These are phyloP conservation scores for Phyllosticta citriasiana DNA, from an alignment of 2,329 filamentous ascomycete species.

Conservation along the genomic window DNA sequence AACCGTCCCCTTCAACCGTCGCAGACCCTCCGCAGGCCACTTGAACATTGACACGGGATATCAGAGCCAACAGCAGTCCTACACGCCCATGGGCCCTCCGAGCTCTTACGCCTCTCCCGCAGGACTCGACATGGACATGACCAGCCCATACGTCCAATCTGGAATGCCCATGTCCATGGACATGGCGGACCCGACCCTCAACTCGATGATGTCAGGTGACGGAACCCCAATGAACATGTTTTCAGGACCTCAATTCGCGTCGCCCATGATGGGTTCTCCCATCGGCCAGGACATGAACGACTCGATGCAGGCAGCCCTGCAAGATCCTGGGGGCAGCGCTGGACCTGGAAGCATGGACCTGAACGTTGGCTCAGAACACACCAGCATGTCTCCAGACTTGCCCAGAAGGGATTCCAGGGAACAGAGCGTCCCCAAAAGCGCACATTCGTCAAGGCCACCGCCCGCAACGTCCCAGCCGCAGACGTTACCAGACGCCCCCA, in stretches of 20 bases:
- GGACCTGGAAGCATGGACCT: conserved; percentile 4
- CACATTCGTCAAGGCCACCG: not conserved
- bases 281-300: conserved; percentile 26
- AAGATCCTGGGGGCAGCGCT: conserved; percentile 15
- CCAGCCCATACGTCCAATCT: conserved; percentile 30
- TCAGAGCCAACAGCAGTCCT: conserved; percentile 23
- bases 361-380: conserved; percentile 1
- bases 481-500: not conserved
- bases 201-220: conserved; percentile 24
- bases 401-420: conserved; percentile 4
- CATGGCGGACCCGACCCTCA: conserved; percentile 27
- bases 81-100: conserved; percentile 27
- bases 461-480: not conserved
- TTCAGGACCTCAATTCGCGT: conserved; percentile 27
- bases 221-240: conserved; percentile 30
- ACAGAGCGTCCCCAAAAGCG: conserved; percentile 5
- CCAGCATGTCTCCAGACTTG: conserved; percentile 1
- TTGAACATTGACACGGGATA: conserved; percentile 34
- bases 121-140: conserved; percentile 35
- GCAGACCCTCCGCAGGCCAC: conserved; percentile 20
- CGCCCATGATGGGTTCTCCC: conserved; percentile 32
- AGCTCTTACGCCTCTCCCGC: conserved; percentile 37
- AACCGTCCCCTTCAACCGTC: conserved; percentile 17
- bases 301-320: conserved; percentile 22
- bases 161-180: conserved; percentile 35